Conservation (phyloP, 1,284 basidiomycete species). For the Boletus sp. region DNA sequence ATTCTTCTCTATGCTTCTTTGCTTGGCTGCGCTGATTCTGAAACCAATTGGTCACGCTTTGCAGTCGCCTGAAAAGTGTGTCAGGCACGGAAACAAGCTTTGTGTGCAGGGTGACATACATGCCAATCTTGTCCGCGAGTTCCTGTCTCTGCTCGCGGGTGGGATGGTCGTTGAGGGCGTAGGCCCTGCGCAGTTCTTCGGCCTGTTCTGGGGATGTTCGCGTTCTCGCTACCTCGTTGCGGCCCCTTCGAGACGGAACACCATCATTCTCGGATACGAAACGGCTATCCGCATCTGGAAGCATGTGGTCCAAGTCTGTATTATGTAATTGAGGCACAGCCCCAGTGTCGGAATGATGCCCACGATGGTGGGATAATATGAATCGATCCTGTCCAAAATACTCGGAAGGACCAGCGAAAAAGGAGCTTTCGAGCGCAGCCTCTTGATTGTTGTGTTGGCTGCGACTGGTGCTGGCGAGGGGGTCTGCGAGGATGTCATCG, state of each 20-base stretch:
- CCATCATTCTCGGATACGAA: slow-evolving; percentile 44
- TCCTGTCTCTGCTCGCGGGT: slow-evolving; percentile 64
- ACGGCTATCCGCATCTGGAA: slow-evolving; percentile 39
- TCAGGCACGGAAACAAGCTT: slow-evolving; percentile 25
- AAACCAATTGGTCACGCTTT: slow-evolving; percentile 82
- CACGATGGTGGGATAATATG: slow-evolving; percentile 41
- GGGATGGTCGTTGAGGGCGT: slow-evolving; percentile 64
- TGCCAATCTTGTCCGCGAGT: slow-evolving; percentile 68
- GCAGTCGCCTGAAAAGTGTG: slow-evolving; percentile 58
- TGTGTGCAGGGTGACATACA: slow-evolving; percentile 51
- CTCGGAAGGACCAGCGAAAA: slow-evolving; percentile 39
- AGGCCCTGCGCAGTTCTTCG: slow-evolving; percentile 67
- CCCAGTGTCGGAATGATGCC: slow-evolving; percentile 33
- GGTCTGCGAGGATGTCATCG: slow-evolving; percentile 33
- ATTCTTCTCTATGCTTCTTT: slow-evolving; percentile 62
- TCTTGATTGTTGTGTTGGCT: slow-evolving; percentile 22
- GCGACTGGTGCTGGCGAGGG: slow-evolving; percentile 11
- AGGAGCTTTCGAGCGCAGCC: slow-evolving; percentile 33
- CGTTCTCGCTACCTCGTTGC: slow-evolving; percentile 45
- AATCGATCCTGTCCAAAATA: slow-evolving; percentile 38
- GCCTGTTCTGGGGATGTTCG: slow-evolving; percentile 66
- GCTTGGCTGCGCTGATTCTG: slow-evolving; percentile 79
- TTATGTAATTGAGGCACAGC: slow-evolving; percentile 37
- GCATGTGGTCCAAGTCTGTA: slow-evolving; percentile 31
- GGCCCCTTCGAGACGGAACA: slow-evolving; percentile 35